A percentile compares a stretch with the other conserved stretches of the same genome.
Evolutionary conservation across 371 early-diverging fungal species (phyloP).

Genomic region (Rhizomucor pusillus): DNA sequence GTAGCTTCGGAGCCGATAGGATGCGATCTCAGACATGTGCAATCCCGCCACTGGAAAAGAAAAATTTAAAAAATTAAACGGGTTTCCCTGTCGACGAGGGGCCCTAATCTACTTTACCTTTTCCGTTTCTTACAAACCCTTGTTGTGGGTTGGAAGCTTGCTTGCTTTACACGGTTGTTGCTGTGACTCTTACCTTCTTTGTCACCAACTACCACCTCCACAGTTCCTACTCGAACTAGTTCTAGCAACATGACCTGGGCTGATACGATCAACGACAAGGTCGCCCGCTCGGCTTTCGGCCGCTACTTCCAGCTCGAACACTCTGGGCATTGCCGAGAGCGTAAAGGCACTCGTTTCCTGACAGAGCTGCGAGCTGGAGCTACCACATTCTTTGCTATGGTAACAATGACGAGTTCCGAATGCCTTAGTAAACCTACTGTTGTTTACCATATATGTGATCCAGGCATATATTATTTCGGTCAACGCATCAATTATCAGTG

Average conservation of each 20-base stretch:
- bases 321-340: conserved; percentile 49
- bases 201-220: too few species aligned
- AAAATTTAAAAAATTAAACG: too few species aligned
- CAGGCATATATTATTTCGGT: conserved; percentile 48
- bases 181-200: too few species aligned
- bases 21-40: too few species aligned
- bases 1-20: too few species aligned
- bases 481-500: conserved; percentile 74
- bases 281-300: conserved; percentile 56
- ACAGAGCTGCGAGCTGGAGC: conserved; percentile 71
- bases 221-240: too few species aligned
- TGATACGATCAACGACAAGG: conserved; percentile 46
- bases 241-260: conserved; percentile 23
- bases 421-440: neutral
- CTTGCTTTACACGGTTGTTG: too few species aligned
- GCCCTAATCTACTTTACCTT: too few species aligned
- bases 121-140: too few species aligned
- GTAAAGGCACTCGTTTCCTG: conserved; percentile 57
- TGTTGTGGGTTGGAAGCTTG: too few species aligned
- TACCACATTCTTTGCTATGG: conserved; percentile 71
- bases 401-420: neutral
- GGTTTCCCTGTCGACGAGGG: too few species aligned
- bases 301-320: conserved; percentile 65
- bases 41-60: too few species aligned
- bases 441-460: neutral